Evolutionary conservation across 345 rosid genomes (phyloP), one percentile per base, ranked within the genome.

Genomic region (Firmiana major): DNA sequence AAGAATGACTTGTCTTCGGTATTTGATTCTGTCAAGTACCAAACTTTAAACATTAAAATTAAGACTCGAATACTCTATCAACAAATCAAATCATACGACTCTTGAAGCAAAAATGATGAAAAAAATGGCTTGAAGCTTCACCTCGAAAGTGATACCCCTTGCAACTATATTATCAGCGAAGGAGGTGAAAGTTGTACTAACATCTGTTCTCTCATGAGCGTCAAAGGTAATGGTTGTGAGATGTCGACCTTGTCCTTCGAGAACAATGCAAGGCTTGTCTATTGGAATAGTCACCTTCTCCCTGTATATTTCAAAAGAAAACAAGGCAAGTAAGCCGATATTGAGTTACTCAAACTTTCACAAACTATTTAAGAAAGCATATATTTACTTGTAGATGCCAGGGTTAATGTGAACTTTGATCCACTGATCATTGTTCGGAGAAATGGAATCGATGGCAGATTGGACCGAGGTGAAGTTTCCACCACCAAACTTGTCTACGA

Each of bases 101-200:
- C n/a, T 46, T 46, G 16, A 11, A 46, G 51, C 51, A 78, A 53
- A 64, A 54, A n/a, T n/a, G 34, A 11, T 13, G 21, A 12, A 46
- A 12, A 7, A 22, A 9, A 13, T 4, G 1, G 4, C 1, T 36
- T 0, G 10, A 51, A 51, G 17, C 7, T 38, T 28, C 1, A 90
- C 94, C 89, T 81, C 69, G 66, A 88, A 88, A 2, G 94, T 82
- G 46, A 88, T 79, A 77, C 84, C 60, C 60, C 21, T 49, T 15
- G 54, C 97, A 10, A 75, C 38, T 65, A 88, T 79, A 72, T 86
- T 79, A 0, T 85, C 82, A 0, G 89, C 91, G 0, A 1, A 0
- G 19, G 78, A 38, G 3, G 9, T 75, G 36, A 87, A 59, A 10
- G 91, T 85, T 15, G 88, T 28, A 71, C 86, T 24, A 5, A 75